phyloP scores from a whole-genome alignment of 495 filamentous ascomycete species.

The Aeminium ludgeri region DNA sequence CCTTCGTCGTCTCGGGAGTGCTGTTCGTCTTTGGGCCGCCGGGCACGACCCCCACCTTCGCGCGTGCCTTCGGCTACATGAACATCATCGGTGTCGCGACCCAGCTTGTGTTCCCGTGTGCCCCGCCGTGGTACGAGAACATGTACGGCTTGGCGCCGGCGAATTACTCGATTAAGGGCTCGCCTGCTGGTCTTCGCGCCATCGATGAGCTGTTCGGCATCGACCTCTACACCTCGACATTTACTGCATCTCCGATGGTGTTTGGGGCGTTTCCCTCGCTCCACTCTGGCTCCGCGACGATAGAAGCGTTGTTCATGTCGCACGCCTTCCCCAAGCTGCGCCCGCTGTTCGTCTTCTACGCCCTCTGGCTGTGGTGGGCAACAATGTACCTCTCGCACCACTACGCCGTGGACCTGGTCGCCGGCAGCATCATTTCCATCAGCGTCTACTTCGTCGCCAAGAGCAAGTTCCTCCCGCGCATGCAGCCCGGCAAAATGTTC shows the following conservation, averaged over 20 bases:
- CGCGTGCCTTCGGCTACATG: slow-evolving; percentile 78
- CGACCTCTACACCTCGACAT: slow-evolving; percentile 79
- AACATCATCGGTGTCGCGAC: slow-evolving; percentile 70
- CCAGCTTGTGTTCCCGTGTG: slow-evolving; percentile 80
- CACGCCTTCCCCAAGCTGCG: slow-evolving; percentile 69
- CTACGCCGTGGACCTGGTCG: slow-evolving; percentile 84
- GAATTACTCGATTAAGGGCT: slow-evolving; percentile 76
- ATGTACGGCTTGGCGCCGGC: slow-evolving; percentile 73
- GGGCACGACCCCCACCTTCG: slow-evolving; percentile 68
- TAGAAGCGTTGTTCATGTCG: slow-evolving; percentile 85
- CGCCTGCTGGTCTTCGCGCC: slow-evolving; percentile 73
- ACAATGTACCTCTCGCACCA: slow-evolving; percentile 96
- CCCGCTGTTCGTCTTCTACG: slow-evolving; percentile 62
- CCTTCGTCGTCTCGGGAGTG: slow-evolving; percentile 52
- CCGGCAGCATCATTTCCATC: slow-evolving; percentile 66
- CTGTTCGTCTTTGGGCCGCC: slow-evolving; percentile 82
- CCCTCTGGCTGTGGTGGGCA: slow-evolving; percentile 92
- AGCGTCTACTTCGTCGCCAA: slow-evolving; percentile 64
- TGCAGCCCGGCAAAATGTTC: slow-evolving; percentile 65
- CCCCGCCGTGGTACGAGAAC: slow-evolving; percentile 88
- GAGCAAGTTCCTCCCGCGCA: slow-evolving; percentile 60
- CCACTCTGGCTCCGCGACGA: slow-evolving; percentile 68
- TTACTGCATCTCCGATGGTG: slow-evolving; percentile 74
- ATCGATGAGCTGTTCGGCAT: slow-evolving; percentile 77
- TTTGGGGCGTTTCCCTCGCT: slow-evolving; percentile 90